Percentiles rank a stretch among this genome's conserved stretches.
These are phyloP conservation scores for Vitellaria paradoxa DNA, from an alignment of 179 eudicot species.

Conservation along the genomic window DNA sequence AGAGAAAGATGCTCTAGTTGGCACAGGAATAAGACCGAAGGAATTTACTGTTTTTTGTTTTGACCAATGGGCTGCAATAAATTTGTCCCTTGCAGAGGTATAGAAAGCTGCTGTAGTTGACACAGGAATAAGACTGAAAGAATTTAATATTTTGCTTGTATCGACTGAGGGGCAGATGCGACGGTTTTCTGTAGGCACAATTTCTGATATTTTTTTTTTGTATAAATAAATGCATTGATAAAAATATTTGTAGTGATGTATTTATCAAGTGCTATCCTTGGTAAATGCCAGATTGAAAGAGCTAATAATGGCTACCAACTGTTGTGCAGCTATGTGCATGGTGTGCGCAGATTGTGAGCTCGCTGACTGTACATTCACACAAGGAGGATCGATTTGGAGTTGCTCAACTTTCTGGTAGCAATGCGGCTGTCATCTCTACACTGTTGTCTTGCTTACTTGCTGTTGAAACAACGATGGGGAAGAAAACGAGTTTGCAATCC, in stretches of 20 bases:
- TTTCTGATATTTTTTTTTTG: too few relatives aligned
- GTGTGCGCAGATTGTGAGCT: conserved; percentile 73
- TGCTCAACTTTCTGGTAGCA: conserved; percentile 93
- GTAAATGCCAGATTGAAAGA: conserved; percentile 4
- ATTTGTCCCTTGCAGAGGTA: too few relatives aligned
- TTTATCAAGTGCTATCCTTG: not conserved
- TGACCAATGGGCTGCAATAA: too few relatives aligned
- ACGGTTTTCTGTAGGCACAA: too few relatives aligned
- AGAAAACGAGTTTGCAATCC: conserved; percentile 69
- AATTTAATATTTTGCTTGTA: too few relatives aligned
- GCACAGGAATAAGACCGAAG: too few relatives aligned
- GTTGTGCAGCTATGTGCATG: conserved; percentile 70
- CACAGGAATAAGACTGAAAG: too few relatives aligned
- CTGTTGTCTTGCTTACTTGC: conserved; percentile 71
- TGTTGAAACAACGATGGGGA: conserved; percentile 87
- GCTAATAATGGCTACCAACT: conserved; percentile 5
- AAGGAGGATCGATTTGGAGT: conserved; percentile 90
- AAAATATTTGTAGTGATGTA: not conserved
- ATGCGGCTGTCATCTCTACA: conserved; percentile 66
- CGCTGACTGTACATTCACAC: conserved; percentile 74
- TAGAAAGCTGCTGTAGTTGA: too few relatives aligned
- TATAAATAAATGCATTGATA: not conserved
- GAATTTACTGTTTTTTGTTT: not conserved
- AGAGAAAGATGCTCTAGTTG: too few relatives aligned
- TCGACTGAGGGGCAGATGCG: too few relatives aligned